These are phyloP conservation scores for Ophiostoma angusticollis DNA, from an alignment of 2,329 filamentous ascomycete species.

Conservation along the genomic window DNA sequence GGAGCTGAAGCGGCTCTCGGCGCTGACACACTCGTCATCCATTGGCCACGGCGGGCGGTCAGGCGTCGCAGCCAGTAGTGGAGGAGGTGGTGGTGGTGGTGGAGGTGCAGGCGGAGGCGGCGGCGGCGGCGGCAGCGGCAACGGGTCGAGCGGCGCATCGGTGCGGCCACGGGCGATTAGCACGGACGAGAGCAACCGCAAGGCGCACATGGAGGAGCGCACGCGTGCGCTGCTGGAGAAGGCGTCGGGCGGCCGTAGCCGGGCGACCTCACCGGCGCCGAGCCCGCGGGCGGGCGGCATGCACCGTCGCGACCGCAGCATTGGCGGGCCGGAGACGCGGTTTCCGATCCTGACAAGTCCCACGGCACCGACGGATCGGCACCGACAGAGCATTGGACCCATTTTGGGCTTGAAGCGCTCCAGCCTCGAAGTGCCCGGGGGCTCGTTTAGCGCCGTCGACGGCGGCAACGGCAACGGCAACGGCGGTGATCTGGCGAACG, in stretches of 20 bases:
- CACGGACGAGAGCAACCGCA: constrained; percentile 90
- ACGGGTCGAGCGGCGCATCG: background rate
- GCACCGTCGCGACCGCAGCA: constrained; percentile 73
- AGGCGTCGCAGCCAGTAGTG: constrained; percentile 23
- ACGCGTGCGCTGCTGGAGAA: constrained; percentile 67
- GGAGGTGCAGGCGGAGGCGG: constrained; percentile 16
- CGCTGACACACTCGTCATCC: constrained; percentile 52
- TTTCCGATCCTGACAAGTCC: constrained; percentile 69
- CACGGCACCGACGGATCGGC: constrained; percentile 38
- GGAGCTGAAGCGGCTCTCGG: constrained; percentile 83
- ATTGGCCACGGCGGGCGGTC: constrained; percentile 21
- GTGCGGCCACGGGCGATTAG: constrained; percentile 70
- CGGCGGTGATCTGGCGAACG: constrained; percentile 16
- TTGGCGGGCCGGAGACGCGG: constrained; percentile 57
- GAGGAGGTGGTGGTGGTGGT: background rate
- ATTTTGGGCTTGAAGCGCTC: constrained; percentile 42
- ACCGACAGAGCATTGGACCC: constrained; percentile 37
- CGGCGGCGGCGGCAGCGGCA: constrained; percentile 17
- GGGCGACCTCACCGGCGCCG: constrained; percentile 61
- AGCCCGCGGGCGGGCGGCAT: constrained; percentile 27
- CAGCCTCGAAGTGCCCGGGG: constrained; percentile 76
- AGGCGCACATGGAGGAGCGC: constrained; percentile 86
- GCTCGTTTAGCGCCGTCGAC: too few species aligned
- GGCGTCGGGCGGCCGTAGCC: constrained; percentile 49
- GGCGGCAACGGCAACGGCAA: constrained; percentile 12